Evolutionary conservation across 2,329 filamentous ascomycete genomes (phyloP).

Genomic region (Cryphonectria carpinicola): DNA sequence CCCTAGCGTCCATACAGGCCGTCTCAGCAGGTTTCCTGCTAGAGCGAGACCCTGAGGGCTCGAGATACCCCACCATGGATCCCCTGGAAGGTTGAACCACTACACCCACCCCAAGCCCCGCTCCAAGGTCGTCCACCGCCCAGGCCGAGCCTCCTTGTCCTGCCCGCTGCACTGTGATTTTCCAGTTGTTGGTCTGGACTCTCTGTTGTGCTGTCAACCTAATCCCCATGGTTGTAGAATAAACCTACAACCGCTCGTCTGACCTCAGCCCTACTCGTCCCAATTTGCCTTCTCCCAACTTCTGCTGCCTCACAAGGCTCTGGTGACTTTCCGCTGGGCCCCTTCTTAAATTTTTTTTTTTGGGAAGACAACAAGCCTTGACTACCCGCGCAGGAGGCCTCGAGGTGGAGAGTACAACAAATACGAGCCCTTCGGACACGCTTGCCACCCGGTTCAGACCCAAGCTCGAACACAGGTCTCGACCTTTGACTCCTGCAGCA

Average conservation of each 20-base stretch:
- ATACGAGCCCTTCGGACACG: background rate
- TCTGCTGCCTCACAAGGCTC: conserved; percentile 24
- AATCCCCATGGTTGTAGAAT: conserved; percentile 10
- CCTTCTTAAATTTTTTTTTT: background rate
- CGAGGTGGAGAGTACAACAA: background rate
- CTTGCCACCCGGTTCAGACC: background rate
- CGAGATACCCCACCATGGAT: conserved; percentile 2
- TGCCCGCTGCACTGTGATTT: conserved; percentile 24
- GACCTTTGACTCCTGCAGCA: conserved; percentile 21
- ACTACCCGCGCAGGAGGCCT: background rate
- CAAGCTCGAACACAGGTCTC: background rate
- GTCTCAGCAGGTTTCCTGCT: background rate
- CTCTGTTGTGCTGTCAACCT: conserved; percentile 17
- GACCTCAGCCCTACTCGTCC: conserved; percentile 33
- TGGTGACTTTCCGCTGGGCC: conserved; percentile 11
- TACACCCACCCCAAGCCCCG: conserved; percentile 6
- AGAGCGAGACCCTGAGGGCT: background rate
- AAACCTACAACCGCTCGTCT: conserved; percentile 20
- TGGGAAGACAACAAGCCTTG: background rate
- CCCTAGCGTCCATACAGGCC: background rate
- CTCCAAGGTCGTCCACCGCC: conserved; percentile 5
- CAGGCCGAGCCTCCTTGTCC: conserved; percentile 14
- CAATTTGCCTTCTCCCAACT: conserved; percentile 29
- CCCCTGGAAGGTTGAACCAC: background rate
- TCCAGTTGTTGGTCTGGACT: conserved; percentile 25